Conservation (phyloP, 106 monocot genomes). For the Hemerocallis citrina region DNA sequence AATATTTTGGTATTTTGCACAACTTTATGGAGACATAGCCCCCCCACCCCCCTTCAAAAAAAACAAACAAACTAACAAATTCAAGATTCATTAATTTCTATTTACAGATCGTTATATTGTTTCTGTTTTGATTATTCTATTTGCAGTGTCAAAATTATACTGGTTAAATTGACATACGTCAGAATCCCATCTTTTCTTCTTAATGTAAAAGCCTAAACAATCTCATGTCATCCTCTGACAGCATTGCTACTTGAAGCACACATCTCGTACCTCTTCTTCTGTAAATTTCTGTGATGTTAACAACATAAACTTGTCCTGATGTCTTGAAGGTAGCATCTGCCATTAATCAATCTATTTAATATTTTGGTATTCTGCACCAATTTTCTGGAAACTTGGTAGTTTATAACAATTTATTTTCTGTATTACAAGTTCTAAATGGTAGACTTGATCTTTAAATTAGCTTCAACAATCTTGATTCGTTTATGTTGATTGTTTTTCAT, state of each 20-base stretch:
- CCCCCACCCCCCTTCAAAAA: no score
- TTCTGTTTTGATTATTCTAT: no score
- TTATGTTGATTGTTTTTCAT: not conserved
- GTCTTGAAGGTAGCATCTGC: not conserved
- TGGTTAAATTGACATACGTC: no score
- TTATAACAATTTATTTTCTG: not conserved
- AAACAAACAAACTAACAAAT: no score
- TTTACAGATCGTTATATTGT: no score
- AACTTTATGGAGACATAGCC: no score
- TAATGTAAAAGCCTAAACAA: not conserved
- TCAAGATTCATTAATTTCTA: no score
- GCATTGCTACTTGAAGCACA: no score
- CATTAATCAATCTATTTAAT: not conserved
- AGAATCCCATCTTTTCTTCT: not conserved
- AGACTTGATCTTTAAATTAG: not conserved
- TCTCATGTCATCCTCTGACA: not conserved
- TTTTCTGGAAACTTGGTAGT: not conserved
- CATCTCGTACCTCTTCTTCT: not conserved
- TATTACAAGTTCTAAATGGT: not conserved
- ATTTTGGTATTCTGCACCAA: not conserved
- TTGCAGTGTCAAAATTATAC: no score
- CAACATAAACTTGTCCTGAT: not conserved
- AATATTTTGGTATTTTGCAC: not conserved
- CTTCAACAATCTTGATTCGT: not conserved
- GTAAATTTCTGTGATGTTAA: not conserved